Conservation (phyloP, 2,329 filamentous ascomycete species). For the Akanthomyces muscarius region DNA sequence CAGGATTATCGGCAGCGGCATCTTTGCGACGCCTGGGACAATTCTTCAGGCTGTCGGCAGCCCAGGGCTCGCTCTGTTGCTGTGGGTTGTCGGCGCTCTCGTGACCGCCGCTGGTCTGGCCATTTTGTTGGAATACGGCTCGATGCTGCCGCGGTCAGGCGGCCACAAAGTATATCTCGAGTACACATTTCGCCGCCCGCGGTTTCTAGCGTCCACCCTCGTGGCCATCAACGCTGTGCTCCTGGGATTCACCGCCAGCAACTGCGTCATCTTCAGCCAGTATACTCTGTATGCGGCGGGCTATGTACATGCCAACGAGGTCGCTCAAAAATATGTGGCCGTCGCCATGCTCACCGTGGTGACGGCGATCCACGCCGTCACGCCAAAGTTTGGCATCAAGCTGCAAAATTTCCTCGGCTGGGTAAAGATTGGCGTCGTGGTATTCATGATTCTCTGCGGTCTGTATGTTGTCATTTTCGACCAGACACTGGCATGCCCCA, state of each 20-base stretch:
- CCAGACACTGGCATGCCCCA: conserved; percentile 23
- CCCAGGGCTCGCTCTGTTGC: conserved; percentile 55
- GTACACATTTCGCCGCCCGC: conserved; percentile 60
- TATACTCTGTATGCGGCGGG: conserved; percentile 59
- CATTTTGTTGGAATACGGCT: conserved; percentile 64
- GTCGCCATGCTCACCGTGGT: conserved; percentile 53
- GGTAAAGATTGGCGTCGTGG: conserved; percentile 57
- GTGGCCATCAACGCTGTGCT: conserved; percentile 61
- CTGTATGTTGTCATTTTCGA: conserved; percentile 52
- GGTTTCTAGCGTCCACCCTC: conserved; percentile 60
- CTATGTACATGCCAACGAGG: conserved; percentile 45
- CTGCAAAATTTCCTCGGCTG: conserved; percentile 61
- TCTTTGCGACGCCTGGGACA: conserved; percentile 67
- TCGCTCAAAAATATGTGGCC: conserved; percentile 52
- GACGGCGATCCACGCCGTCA: conserved; percentile 56
- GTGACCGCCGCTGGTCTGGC: conserved; percentile 59
- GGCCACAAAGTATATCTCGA: conserved; percentile 69
- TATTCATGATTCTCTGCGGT: conserved; percentile 59
- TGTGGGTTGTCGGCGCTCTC: conserved; percentile 62
- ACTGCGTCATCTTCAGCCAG: conserved; percentile 65
- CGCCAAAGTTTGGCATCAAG: conserved; percentile 52
- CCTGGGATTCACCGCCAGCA: conserved; percentile 64
- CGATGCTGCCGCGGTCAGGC: conserved; percentile 65
- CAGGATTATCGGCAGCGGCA: conserved; percentile 65
- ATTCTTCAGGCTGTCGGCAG: conserved; percentile 65